Percentiles rank a stretch among this genome's conserved stretches.
phyloP scores from a whole-genome alignment of 371 early-diverging fungal genomes.

The Mucor velutinosus region DNA sequence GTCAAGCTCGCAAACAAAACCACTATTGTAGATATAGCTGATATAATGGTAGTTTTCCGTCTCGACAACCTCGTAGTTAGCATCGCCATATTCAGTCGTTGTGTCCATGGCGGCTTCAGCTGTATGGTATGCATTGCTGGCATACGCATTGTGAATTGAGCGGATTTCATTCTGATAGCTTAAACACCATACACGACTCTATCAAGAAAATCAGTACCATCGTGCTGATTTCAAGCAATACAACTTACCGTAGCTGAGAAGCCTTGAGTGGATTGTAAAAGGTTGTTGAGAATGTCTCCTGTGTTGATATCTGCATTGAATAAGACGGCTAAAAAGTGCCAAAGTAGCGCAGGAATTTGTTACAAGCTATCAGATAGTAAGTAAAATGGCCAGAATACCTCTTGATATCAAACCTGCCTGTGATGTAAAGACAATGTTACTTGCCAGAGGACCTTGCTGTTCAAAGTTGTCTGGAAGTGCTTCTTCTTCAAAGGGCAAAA shows the following conservation, averaged over 20 bases:
- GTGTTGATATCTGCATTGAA: conserved; percentile 14
- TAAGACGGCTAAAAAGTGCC: conserved; percentile 19
- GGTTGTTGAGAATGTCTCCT: conserved; percentile 10
- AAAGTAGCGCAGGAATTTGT: conserved; percentile 22
- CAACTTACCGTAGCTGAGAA: conserved; percentile 21
- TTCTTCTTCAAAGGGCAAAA: conserved; percentile 14
- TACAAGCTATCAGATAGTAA: conserved; percentile 4
- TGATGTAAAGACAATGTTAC: conserved; percentile 11
- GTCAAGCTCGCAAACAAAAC: conserved; percentile 23
- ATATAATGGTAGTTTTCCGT: conserved; percentile 20
- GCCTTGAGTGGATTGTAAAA: conserved; percentile 9
- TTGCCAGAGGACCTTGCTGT: background rate
- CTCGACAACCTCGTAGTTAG: background rate
- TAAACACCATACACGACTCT: conserved; percentile 21
- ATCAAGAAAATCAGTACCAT: background rate
- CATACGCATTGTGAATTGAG: conserved; percentile 15
- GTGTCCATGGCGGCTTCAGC: background rate
- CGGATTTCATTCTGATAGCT: conserved; percentile 2
- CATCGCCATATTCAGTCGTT: background rate
- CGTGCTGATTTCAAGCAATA: background rate
- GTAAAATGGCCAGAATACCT: background rate
- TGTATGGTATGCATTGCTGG: background rate
- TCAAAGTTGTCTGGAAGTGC: background rate
- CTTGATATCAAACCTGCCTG: conserved; percentile 7
- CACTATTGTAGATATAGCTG: conserved; percentile 19